Percentiles rank a stretch among this genome's conserved stretches.
phyloP scores from a whole-genome alignment of 2,329 filamentous ascomycete species.

The Penicillium decumbens region DNA sequence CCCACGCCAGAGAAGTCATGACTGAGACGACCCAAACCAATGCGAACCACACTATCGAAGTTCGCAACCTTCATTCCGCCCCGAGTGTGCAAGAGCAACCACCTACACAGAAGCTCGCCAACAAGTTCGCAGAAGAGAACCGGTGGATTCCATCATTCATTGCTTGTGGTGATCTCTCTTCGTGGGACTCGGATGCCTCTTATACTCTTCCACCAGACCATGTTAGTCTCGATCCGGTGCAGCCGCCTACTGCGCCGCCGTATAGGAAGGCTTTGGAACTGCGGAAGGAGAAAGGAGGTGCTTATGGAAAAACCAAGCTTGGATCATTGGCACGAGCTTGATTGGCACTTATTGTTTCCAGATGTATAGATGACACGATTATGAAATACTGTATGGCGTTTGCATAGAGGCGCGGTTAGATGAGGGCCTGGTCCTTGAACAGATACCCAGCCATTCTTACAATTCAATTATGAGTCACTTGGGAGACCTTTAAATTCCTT shows the following conservation, averaged over 20 bases:
- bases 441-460: not conserved
- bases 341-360: conserved; percentile 6
- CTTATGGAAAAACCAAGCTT: conserved; percentile 66
- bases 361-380: conserved; percentile 14
- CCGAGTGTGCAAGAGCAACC: conserved; percentile 13
- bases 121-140: conserved; percentile 42
- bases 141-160: conserved; percentile 94
- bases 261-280: conserved; percentile 89
- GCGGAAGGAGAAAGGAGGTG: conserved; percentile 68
- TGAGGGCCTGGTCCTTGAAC: not conserved
- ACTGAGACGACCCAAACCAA: conserved; percentile 1
- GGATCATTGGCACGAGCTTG: conserved; percentile 24
- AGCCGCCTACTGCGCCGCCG: conserved; percentile 91
- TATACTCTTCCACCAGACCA: conserved; percentile 84
- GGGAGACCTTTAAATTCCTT: not conserved
- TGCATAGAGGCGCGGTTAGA: not conserved
- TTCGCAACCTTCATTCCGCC: conserved; percentile 37
- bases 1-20: conserved; percentile 7
- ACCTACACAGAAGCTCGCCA: conserved; percentile 19
- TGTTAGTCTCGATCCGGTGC: conserved; percentile 82
- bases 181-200: conserved; percentile 92
- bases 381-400: conserved; percentile 8
- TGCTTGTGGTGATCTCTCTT: conserved; percentile 91
- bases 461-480: not conserved
- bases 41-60: conserved; percentile 20